A percentile compares a stretch with the other conserved stretches of the same genome.
phyloP scores from a whole-genome alignment of 2,329 filamentous ascomycete species.

The Cercospora citrullina region DNA sequence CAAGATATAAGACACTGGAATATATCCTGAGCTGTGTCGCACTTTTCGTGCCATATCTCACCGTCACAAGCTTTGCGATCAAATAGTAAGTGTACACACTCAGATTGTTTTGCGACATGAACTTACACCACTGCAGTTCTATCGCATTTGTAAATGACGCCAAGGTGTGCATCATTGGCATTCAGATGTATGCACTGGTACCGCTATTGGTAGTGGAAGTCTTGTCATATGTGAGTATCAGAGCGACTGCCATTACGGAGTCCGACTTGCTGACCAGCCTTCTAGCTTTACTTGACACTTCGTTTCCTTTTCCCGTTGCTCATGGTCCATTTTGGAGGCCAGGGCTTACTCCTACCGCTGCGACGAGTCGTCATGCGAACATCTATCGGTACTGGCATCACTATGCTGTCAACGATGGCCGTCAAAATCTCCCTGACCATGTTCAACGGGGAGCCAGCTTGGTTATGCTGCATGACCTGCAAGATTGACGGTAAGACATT shows the following conservation, averaged over 20 bases:
- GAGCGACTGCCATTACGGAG: not conserved
- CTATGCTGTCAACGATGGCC: conserved; percentile 23
- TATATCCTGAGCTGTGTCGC: conserved; percentile 23
- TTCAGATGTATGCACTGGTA: conserved; percentile 24
- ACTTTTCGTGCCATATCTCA: conserved; percentile 22
- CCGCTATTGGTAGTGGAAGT: conserved; percentile 25
- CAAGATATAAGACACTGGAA: conserved; percentile 22
- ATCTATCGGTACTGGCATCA: conserved; percentile 23
- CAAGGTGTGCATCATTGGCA: conserved; percentile 18
- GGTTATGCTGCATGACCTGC: conserved; percentile 29
- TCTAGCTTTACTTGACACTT: conserved; percentile 25
- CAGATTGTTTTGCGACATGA: not conserved
- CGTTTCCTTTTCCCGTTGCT: conserved; percentile 27
- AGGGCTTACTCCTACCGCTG: conserved; percentile 21
- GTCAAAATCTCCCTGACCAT: conserved; percentile 28
- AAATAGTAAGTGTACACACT: conserved; percentile 16
- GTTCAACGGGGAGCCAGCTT: conserved; percentile 28
- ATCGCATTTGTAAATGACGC: conserved; percentile 21
- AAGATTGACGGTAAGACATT: conserved; percentile 25
- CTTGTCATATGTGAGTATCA: conserved; percentile 21
- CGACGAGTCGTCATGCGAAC: conserved; percentile 22
- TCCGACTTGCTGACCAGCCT: not conserved
- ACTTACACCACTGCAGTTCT: conserved; percentile 12
- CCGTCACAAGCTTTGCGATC: conserved; percentile 20
- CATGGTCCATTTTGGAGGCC: conserved; percentile 24